Base-by-base conservation (phyloP, 176 grass and related monocot species). In the Cenchrus americanus region DNA sequence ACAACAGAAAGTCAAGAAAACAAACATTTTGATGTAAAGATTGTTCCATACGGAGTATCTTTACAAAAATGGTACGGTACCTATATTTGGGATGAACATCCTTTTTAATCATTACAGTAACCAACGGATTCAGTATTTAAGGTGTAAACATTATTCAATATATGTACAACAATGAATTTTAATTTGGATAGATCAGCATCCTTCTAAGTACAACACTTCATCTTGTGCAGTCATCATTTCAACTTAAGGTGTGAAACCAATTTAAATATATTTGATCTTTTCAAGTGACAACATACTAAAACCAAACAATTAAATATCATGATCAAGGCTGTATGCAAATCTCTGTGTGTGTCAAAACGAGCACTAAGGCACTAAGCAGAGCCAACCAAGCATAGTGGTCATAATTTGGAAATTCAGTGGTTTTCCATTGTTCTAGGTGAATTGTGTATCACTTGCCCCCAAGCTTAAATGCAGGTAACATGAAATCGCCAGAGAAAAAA, bases 1-100 rank as follows among this genome's bases (percentile, higher is more conserved):
- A 78, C 50, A 73, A 57, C 30, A 74, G 24, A 66, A 10, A 62
- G 75, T 24, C 63, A 77, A 71, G 14, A 82, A 0, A 52, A 54
- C 13, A 1, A 40, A 84, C 34, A 26, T 67, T 76, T 73, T 67
- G 21, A 66, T 3, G 26, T 40, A 72, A 71, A 80, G 10, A 58
- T 73, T 23, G 24, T 59, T 69, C 66, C 34, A 64, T 26, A 8
- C 14, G 5, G 8, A 64, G 5, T 13, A 55, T 71, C 21, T 46
- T 32, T 51, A 30, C 62, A 13, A n/a, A 15, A 82, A 52, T 30
- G 43, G 11, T 1, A 83, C 34, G 34, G 34, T 27, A 83, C 32
- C 15, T 70, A 7, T 30, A 77, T 54, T 32, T 44, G 18, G 12
- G 0, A 61, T 46, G n/a, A 69, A 55, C 6, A 5, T 23, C 34